Evolutionary conservation across 805 yeast species (phyloP).

Genomic region (Saturnispora sanitii): DNA sequence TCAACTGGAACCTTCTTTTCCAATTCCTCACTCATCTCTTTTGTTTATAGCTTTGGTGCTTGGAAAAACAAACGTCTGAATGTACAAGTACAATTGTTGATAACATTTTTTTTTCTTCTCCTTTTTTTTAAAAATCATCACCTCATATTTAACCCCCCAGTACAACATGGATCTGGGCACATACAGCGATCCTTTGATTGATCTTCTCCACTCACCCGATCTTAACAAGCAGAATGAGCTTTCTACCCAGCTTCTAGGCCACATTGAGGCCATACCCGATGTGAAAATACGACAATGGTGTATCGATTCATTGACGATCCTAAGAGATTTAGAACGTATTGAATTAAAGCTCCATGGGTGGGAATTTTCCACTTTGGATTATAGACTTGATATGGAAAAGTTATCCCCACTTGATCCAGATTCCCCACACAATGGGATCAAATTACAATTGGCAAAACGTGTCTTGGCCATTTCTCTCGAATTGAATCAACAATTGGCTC

Average conservation of each 20-base stretch:
- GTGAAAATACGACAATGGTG: conserved; percentile 38
- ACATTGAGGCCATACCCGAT: conserved; percentile 38
- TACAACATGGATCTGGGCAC: conserved; percentile 11
- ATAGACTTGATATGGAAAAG: conserved; percentile 19
- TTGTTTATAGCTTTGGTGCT: background rate
- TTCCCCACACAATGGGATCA: conserved; percentile 26
- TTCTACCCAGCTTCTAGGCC: conserved; percentile 30
- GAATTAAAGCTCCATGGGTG: conserved; percentile 39
- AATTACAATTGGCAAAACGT: conserved; percentile 43
- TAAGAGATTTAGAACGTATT: conserved; percentile 41
- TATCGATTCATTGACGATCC: conserved; percentile 35
- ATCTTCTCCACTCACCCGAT: conserved; percentile 39
- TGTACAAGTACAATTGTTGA: too few relatives aligned
- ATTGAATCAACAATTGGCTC: conserved; percentile 34
- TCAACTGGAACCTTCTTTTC: background rate
- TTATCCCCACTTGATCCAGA: conserved; percentile 1
- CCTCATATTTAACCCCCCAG: background rate
- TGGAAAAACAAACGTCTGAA: too few relatives aligned
- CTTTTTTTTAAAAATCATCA: background rate
- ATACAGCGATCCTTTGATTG: conserved; percentile 41
- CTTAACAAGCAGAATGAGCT: conserved; percentile 33
- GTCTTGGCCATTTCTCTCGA: conserved; percentile 33
- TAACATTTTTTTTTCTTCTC: background rate
- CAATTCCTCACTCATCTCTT: background rate
- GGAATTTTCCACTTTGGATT: conserved; percentile 46